A percentile compares a stretch with the other conserved stretches of the same genome.
phyloP scores from a whole-genome alignment of 176 grass and related monocot species.

The Oropetium thomaeum region DNA sequence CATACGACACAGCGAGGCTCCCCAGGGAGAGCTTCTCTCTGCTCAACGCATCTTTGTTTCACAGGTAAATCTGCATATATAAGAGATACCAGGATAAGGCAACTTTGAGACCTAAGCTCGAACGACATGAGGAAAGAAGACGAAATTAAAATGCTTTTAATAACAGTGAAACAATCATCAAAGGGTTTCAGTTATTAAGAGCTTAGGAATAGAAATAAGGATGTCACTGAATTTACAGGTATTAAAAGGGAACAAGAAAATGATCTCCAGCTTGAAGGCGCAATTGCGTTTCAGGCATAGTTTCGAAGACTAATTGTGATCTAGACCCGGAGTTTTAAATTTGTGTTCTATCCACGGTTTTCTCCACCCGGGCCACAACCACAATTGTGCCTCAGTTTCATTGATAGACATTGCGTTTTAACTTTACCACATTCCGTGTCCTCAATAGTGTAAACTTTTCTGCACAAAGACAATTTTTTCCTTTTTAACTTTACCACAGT shows the following conservation, averaged over 20 bases:
- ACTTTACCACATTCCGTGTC: too few species aligned
- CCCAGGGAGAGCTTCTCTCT: slow-evolving; percentile 78
- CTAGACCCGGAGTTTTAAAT: too few species aligned
- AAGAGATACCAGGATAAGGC: slow-evolving; percentile 21
- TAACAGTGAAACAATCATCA: not conserved
- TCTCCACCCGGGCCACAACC: too few species aligned
- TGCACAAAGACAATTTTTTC: too few species aligned
- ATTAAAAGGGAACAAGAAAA: not conserved
- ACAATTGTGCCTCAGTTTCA: too few species aligned
- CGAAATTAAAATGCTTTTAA: not conserved
- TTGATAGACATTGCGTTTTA: too few species aligned
- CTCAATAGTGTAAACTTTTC: too few species aligned
- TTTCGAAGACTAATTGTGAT: too few species aligned
- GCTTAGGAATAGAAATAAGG: not conserved
- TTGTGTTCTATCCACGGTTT: too few species aligned
- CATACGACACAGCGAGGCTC: slow-evolving; percentile 77
- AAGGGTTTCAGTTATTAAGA: not conserved
- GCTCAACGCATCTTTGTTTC: slow-evolving; percentile 71
- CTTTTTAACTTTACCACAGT: too few species aligned
- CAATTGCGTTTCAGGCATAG: too few species aligned
- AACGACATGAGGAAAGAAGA: not conserved
- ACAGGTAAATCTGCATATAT: slow-evolving; percentile 51
- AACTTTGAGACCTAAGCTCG: not conserved
- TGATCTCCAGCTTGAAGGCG: slow-evolving; percentile 12
- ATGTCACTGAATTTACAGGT: not conserved